phyloP scores from a whole-genome alignment of 495 filamentous ascomycete genomes.

The Schizothecium vesticola region DNA sequence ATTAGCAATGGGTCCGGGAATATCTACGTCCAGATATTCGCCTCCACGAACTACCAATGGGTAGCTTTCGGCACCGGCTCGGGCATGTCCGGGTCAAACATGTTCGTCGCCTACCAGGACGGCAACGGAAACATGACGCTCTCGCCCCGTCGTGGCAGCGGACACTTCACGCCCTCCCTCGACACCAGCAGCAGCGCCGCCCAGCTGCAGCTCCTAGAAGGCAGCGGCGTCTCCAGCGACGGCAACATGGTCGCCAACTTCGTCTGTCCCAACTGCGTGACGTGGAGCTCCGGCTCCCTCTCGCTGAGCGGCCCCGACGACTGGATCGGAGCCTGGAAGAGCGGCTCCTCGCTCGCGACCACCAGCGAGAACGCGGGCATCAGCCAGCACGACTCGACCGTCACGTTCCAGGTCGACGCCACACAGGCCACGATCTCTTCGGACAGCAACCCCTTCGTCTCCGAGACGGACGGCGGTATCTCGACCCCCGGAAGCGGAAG shows the following conservation, averaged over 20 bases:
- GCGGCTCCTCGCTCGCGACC: constrained; percentile 53
- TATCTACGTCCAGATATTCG: constrained; percentile 62
- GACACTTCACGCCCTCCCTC: constrained; percentile 49
- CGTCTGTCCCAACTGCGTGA: constrained; percentile 39
- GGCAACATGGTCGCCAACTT: constrained; percentile 60
- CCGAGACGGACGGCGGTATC: constrained; percentile 5
- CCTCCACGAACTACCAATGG: constrained; percentile 57
- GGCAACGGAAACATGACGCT: constrained; percentile 55
- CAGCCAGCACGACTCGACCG: constrained; percentile 51
- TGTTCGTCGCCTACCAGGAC: constrained; percentile 63
- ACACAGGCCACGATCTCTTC: constrained; percentile 47
- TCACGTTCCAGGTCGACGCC: constrained; percentile 53
- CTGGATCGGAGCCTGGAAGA: constrained; percentile 65
- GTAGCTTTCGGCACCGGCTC: constrained; percentile 59
- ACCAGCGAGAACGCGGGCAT: constrained; percentile 46
- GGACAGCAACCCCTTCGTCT: constrained; percentile 58
- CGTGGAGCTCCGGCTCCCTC: constrained; percentile 57
- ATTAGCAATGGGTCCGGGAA: constrained; percentile 39
- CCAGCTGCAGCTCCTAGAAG: constrained; percentile 50
- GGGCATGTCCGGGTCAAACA: constrained; percentile 58
- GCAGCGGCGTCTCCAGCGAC: constrained; percentile 49
- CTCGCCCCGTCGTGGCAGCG: constrained; percentile 54
- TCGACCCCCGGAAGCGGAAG: background rate
- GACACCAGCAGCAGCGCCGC: constrained; percentile 42
- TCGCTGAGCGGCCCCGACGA: constrained; percentile 40